Conservation (phyloP, 441 rosid genomes). For the Omphalea diandra region DNA sequence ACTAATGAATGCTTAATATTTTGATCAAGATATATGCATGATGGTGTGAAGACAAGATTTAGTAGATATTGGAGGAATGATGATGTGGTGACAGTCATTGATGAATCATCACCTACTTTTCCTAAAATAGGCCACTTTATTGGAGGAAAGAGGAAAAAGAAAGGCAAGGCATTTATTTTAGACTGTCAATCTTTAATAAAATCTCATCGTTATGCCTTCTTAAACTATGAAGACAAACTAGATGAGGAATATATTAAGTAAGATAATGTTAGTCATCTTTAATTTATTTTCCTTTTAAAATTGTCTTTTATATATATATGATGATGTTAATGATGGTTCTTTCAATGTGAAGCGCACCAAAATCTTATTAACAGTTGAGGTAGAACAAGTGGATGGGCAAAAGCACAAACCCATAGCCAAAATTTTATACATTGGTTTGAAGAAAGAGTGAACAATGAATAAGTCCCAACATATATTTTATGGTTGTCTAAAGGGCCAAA, state of each 20-base stretch:
- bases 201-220: too few relatives aligned
- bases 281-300: too few relatives aligned
- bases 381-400: background rate
- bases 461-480: background rate
- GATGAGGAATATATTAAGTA: background rate
- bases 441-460: background rate
- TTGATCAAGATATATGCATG: too few relatives aligned
- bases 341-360: background rate
- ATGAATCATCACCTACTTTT: too few relatives aligned
- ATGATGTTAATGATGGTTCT: too few relatives aligned
- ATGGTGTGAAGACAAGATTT: too few relatives aligned
- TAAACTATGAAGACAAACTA: background rate
- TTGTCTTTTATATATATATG: too few relatives aligned
- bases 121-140: too few relatives aligned
- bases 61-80: background rate
- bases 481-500: background rate
- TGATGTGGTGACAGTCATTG: rapidly evolving
- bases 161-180: background rate
- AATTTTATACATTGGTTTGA: background rate
- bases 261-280: background rate
- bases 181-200: background rate
- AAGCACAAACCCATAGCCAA: background rate
- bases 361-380: background rate
- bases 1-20: too few relatives aligned
- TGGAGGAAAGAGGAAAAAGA: background rate